Evolutionary conservation across 2,329 filamentous ascomycete genomes (phyloP).

Genomic region (Leptographium wingfieldii): DNA sequence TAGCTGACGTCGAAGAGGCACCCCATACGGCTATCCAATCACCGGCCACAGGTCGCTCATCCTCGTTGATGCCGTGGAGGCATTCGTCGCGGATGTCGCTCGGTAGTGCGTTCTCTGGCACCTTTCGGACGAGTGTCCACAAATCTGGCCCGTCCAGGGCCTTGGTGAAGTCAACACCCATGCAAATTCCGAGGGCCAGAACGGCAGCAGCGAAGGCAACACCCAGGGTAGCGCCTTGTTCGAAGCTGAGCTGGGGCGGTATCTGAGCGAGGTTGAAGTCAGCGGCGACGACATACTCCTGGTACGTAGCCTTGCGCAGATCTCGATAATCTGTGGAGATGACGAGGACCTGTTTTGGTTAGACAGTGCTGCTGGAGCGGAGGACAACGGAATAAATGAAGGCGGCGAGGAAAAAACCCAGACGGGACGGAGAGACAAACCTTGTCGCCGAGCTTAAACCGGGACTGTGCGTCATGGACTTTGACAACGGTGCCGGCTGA

Average conservation of each 20-base stretch:
- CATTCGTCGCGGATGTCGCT: slow-evolving; percentile 51
- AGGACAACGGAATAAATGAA: neutral
- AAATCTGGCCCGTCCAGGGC: slow-evolving; percentile 46
- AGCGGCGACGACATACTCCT: slow-evolving; percentile 54
- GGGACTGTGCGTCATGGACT: slow-evolving; percentile 25
- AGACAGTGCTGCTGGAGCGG: neutral
- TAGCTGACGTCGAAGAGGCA: slow-evolving; percentile 57
- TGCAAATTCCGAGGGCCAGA: slow-evolving; percentile 53
- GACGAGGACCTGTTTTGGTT: slow-evolving; percentile 34
- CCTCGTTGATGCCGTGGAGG: slow-evolving; percentile 36
- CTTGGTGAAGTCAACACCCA: slow-evolving; percentile 52
- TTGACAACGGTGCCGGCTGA: slow-evolving; percentile 52
- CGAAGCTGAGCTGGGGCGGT: slow-evolving; percentile 36
- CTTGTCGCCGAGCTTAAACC: slow-evolving; percentile 43
- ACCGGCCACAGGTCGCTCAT: slow-evolving; percentile 41
- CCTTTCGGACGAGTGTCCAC: slow-evolving; percentile 31
- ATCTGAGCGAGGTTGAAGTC: slow-evolving; percentile 53
- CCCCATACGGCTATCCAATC: slow-evolving; percentile 70
- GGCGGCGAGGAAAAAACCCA: neutral
- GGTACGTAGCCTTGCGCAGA: slow-evolving; percentile 57
- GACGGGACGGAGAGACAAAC: slow-evolving; percentile 17
- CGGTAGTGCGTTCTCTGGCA: slow-evolving; percentile 38
- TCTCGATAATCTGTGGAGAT: slow-evolving; percentile 66
- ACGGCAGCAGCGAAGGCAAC: slow-evolving; percentile 61
- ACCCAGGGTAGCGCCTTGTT: slow-evolving; percentile 50